Evolutionary conservation across 2,329 filamentous ascomycete species (phyloP), one percentile per base, ranked within the genome.

Genomic region (Paraphaeosphaeria sporulosa): DNA sequence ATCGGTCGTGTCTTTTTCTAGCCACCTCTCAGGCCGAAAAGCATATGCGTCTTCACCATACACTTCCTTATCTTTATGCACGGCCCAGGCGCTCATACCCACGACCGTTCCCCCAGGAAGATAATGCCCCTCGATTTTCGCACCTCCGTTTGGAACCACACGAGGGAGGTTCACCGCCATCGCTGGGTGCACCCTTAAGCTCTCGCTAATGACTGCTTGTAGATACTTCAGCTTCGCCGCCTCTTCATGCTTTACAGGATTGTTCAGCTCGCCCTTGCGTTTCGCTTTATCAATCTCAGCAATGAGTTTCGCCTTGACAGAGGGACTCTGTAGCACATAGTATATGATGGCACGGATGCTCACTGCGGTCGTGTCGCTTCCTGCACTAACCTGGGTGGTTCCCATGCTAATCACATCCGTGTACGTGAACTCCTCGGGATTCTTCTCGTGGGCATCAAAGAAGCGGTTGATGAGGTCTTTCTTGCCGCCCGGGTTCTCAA

Each of bases 341-440:
- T 65, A 68, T 6, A 68, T 50, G 13, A 68, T 61, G 6, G 62
- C 62, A 3, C 64, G 70, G 1, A 71, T 69, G 4, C 76, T 72
- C n/a, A 77, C 75, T 25, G 78, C 76, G 7, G 78, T 81, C 0
- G 79, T 81, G 53, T 82, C 79, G 21, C 71, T 74, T 10, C 77
- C 78, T 1, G 79, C 80, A 46, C 74, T 74, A 48, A 80, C 74
- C n/a, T 60, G 48, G 4, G 30, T 55, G 4, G 74, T 75, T 1
- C 70, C 72, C 77, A 79, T 78, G 32, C 71, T 76, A 9, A 78
- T 64, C 8, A 81, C 65, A 52, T 64, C 74, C 5, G 65, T 68
- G 47, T 75, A 71, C 53, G 74, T 70, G 57, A 80, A 76, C 19
- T 75, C 69, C 12, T 58, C 50, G 0, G 74, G 73, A 50, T 77